Percentiles rank a stretch among this genome's conserved stretches.
Evolutionary conservation across 345 rosid genomes (phyloP).

Genomic region (Populus nigra): DNA sequence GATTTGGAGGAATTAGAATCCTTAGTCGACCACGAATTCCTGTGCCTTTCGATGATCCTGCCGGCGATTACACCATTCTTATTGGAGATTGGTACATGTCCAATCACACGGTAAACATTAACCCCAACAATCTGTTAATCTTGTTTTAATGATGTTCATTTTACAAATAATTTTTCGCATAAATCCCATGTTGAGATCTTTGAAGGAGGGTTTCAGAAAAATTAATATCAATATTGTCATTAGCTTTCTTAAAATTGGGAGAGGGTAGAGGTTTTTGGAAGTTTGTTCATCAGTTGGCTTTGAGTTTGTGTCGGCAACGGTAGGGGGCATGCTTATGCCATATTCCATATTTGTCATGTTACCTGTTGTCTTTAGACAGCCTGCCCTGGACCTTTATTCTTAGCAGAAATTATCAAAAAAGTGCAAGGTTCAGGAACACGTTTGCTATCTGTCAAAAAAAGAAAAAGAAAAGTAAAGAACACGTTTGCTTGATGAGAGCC

Average conservation of each 20-base stretch:
- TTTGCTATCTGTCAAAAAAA: background rate
- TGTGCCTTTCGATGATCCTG: conserved; percentile 80
- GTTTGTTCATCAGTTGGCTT: background rate
- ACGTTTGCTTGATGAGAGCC: background rate
- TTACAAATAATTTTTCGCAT: no score
- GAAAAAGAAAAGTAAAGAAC: background rate
- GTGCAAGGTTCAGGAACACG: background rate
- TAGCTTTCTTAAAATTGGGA: no score
- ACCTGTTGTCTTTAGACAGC: background rate
- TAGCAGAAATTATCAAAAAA: background rate
- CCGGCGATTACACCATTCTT: conserved; percentile 71
- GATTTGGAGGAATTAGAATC: conserved; percentile 71
- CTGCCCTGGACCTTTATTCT: background rate
- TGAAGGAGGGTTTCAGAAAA: no score
- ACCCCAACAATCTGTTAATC: no score
- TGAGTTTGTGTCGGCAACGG: conserved; percentile 1
- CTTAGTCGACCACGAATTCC: conserved; percentile 82
- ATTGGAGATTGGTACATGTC: conserved; percentile 79
- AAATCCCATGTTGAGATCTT: no score
- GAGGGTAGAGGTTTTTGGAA: background rate
- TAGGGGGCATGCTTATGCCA: background rate
- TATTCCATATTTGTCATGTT: background rate
- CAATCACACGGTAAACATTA: conserved; percentile 54
- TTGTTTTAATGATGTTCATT: background rate
- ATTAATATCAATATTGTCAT: no score